phyloP scores from a whole-genome alignment of 2,329 filamentous ascomycete genomes.

The Raffaelea arxii region DNA sequence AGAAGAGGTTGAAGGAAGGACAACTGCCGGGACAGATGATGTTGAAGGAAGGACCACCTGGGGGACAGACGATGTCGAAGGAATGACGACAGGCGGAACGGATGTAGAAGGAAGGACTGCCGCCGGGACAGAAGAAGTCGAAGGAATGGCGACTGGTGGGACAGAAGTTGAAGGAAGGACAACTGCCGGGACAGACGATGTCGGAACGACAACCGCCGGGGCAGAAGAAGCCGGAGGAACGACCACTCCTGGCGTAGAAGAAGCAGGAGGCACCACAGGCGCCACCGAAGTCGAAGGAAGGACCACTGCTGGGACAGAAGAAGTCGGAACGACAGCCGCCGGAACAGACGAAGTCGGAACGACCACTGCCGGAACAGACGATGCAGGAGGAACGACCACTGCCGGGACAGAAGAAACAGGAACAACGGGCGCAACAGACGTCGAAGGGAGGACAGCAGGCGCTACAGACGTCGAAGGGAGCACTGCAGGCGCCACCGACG shows the following conservation, averaged over 20 bases:
- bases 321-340: too few species aligned
- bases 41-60: background rate
- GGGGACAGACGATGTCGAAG: background rate
- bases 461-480: too few species aligned
- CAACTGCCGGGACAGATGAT: background rate
- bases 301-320: background rate
- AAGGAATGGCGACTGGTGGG: background rate
- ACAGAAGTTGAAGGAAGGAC: background rate
- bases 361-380: too few species aligned
- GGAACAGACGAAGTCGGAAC: too few species aligned
- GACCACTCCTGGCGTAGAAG: background rate
- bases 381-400: too few species aligned
- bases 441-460: too few species aligned
- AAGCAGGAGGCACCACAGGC: too few species aligned
- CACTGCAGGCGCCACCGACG: too few species aligned
- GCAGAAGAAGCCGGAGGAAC: background rate
- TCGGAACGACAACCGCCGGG: background rate
- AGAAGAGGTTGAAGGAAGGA: background rate
- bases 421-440: too few species aligned
- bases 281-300: too few species aligned
- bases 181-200: background rate
- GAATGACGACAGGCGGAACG: background rate
- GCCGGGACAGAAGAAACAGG: too few species aligned
- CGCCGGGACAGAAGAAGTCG: background rate
- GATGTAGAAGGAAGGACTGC: background rate